Base-by-base conservation (phyloP, 2,329 filamentous ascomycete genomes). In the Basipetospora sp. region DNA sequence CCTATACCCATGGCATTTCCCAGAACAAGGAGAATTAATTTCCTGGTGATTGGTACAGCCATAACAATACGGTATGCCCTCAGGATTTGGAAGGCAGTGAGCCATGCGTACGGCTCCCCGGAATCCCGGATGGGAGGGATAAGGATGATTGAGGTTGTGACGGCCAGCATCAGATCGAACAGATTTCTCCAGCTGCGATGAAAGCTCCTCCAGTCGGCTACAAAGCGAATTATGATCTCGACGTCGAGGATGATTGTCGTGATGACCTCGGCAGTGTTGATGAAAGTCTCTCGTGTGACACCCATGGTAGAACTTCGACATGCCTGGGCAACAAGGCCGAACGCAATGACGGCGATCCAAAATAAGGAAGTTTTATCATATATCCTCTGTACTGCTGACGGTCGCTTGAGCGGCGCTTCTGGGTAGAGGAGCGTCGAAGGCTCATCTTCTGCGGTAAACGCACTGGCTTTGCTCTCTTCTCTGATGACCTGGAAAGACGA, bases 401-500 rank as follows among this genome's bases (percentile, higher is more conserved):
- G 33, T 27, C 31, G 27, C 22, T 48, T 49, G 36, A 54, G 51
- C 11, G 55, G 41, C 2, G 58, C 48, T 4, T 56, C 57, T 6
- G 30, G 18, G 11, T 18, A 19, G 18, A 16, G 14, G 31, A 25
- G 20, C 2, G 15, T 3, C 8, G 36, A 14, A 4, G 15, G 14
- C 43, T 71, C 70, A 28, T 83, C 71, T 41, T 85, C 74, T 10
- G 76, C 75, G 4, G 86, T 87, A 56, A 98, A 98, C 3, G 92
- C 90, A 60, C 87, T 94, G 22, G 80, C 77, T 56, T 81, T 87
- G 59, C 85, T 93, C 55, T 98, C 90, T 62, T 98, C 92, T 45
- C 90, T 76, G 48, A 98, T 98, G 46, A 98, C 83, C 54, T 98
- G 90, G 52, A 98, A 98, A 1, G 88, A 94, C 4, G 90, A 94